Evolutionary conservation across 2,329 filamentous ascomycete species (phyloP).

Genomic region (Scytalidium lignicola): DNA sequence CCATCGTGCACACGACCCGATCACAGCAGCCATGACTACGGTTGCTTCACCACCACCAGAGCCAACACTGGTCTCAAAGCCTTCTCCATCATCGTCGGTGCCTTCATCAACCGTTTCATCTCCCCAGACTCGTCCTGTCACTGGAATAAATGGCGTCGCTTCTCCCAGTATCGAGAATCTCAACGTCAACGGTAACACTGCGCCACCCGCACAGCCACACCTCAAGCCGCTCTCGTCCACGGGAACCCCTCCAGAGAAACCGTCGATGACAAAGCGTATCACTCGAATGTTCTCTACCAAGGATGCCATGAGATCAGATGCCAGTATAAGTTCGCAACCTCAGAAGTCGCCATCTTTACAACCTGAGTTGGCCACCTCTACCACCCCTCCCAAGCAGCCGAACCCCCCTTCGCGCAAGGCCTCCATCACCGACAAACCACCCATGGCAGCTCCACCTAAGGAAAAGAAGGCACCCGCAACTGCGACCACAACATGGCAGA

Average conservation of each 20-base stretch:
- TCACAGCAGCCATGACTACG: conserved; percentile 20
- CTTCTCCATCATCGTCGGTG: conserved; percentile 21
- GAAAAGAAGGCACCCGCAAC: conserved; percentile 22
- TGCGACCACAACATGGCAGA: conserved; percentile 26
- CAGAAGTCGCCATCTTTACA: conserved; percentile 14
- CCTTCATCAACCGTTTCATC: conserved; percentile 20
- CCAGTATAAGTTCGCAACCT: conserved; percentile 15
- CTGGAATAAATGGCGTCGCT: conserved; percentile 17
- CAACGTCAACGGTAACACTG: conserved; percentile 21
- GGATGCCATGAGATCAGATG: conserved; percentile 34
- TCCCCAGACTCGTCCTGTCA: conserved; percentile 17
- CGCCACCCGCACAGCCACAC: conserved; percentile 24
- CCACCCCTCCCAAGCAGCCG: conserved; percentile 30
- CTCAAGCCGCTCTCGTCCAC: conserved; percentile 14
- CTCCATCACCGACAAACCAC: conserved; percentile 36
- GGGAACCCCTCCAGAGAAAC: conserved; percentile 38
- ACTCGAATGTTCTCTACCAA: conserved; percentile 62
- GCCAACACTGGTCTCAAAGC: conserved; percentile 14
- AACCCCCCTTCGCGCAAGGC: conserved; percentile 38
- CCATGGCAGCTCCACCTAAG: conserved; percentile 22
- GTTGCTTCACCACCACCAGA: conserved; percentile 18
- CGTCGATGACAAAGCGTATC: conserved; percentile 58
- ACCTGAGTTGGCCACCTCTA: conserved; percentile 24
- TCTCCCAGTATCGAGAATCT: conserved; percentile 22
- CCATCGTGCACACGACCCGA: not conserved